phyloP scores from a whole-genome alignment of 2,329 filamentous ascomycete genomes.

The Colletotrichum tanaceti region DNA sequence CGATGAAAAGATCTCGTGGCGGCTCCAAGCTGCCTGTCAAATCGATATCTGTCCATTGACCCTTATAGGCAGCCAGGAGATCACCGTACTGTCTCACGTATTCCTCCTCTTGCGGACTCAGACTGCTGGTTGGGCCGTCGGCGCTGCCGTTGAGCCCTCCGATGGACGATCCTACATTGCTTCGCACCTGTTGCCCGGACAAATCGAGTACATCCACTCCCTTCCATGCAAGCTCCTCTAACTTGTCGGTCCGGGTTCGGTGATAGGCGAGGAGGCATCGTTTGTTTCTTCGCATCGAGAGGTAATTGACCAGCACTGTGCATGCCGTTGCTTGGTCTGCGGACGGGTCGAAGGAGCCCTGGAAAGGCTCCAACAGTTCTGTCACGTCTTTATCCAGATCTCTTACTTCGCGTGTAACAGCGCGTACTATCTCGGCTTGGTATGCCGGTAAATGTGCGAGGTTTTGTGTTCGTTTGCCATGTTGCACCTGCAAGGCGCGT shows the following conservation, averaged over 20 bases:
- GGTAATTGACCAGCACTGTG: slow-evolving; percentile 89
- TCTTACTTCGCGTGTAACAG: slow-evolving; percentile 89
- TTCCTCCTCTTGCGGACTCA: slow-evolving; percentile 96
- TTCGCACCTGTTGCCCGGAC: slow-evolving; percentile 65
- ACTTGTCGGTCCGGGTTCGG: slow-evolving; percentile 86
- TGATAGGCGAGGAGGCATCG: slow-evolving; percentile 96
- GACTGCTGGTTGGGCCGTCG: slow-evolving; percentile 73
- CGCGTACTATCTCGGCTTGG: slow-evolving; percentile 89
- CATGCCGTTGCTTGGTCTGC: slow-evolving; percentile 87
- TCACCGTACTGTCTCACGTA: slow-evolving; percentile 94
- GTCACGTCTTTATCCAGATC: slow-evolving; percentile 90
- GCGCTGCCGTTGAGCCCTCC: slow-evolving; percentile 49
- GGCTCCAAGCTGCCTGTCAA: slow-evolving; percentile 93
- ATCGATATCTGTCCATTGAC: slow-evolving; percentile 98
- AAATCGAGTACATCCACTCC: slow-evolving; percentile 85
- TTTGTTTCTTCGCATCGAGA: slow-evolving; percentile 96
- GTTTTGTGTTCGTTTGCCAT: slow-evolving; percentile 94
- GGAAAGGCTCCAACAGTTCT: slow-evolving; percentile 82
- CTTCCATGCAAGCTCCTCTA: slow-evolving; percentile 94
- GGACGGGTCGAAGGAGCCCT: slow-evolving; percentile 85
- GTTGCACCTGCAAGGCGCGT: slow-evolving; percentile 75
- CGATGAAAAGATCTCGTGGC: slow-evolving; percentile 95
- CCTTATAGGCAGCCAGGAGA: slow-evolving; percentile 94
- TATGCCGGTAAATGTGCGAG: slow-evolving; percentile 89
- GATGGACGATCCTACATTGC: slow-evolving; percentile 49